phyloP scores from a whole-genome alignment of 2,329 filamentous ascomycete species.

The Cercospora sp. region DNA sequence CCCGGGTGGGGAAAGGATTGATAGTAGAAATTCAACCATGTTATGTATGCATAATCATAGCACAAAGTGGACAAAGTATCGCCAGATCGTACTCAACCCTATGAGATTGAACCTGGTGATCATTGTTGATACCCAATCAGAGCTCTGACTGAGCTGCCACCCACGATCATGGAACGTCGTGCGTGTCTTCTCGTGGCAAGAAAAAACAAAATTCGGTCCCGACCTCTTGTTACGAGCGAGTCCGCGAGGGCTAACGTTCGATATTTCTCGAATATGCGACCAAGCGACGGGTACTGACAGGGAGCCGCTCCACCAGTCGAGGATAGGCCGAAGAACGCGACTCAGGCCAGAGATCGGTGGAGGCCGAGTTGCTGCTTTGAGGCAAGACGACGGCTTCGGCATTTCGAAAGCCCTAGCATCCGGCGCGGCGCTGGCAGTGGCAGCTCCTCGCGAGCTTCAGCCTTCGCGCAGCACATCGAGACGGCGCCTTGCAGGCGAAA shows the following conservation, averaged over 20 bases:
- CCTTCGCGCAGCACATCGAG: background rate
- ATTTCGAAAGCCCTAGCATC: background rate
- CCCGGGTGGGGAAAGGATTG: background rate
- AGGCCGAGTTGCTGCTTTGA: background rate
- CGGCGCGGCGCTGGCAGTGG: background rate
- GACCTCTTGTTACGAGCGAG: too few species aligned
- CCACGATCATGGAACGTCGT: background rate
- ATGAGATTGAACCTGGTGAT: background rate
- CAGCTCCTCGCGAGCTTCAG: slow-evolving; percentile 1
- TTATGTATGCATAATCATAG: slow-evolving; percentile 3
- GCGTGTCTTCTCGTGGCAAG: background rate
- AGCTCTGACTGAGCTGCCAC: background rate
- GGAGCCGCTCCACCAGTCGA: background rate
- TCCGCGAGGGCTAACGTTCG: background rate
- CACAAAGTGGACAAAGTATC: background rate
- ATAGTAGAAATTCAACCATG: background rate
- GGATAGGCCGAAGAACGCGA: background rate
- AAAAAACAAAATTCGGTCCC: background rate
- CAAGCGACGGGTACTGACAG: background rate
- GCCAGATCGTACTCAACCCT: background rate
- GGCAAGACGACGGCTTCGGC: background rate
- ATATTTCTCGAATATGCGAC: background rate
- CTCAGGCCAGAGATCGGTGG: background rate
- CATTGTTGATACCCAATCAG: background rate
- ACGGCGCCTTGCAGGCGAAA: background rate